These are phyloP conservation scores for Penicillium cataractarum DNA, from an alignment of 495 filamentous ascomycete genomes.

Conservation along the genomic window DNA sequence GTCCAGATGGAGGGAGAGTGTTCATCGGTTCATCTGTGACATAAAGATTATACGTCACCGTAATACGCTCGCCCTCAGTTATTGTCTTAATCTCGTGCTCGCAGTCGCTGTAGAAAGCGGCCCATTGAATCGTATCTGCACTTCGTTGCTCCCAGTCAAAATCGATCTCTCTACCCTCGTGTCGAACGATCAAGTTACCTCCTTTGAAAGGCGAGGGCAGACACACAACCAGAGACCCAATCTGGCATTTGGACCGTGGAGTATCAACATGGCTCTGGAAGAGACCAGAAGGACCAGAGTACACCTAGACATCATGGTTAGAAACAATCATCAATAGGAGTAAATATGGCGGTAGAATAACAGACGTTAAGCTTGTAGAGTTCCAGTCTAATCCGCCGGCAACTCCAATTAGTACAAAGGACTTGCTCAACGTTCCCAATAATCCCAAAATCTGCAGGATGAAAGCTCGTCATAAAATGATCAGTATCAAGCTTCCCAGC, in stretches of 20 bases:
- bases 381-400: constrained; percentile 43
- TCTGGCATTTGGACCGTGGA: constrained; percentile 48
- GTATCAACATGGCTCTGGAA: constrained; percentile 62
- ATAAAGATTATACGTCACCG: constrained; percentile 63
- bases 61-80: constrained; percentile 55
- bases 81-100: constrained; percentile 61
- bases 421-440: constrained; percentile 50
- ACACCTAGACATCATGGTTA: constrained; percentile 32
- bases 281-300: constrained; percentile 53
- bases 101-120: constrained; percentile 65
- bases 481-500: constrained; percentile 51
- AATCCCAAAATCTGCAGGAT: constrained; percentile 56
- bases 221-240: constrained; percentile 60
- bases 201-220: constrained; percentile 52
- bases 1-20: background rate
- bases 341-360: background rate
- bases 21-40: constrained; percentile 18
- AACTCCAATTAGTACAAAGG: constrained; percentile 8
- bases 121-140: constrained; percentile 52
- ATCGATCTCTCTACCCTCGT: constrained; percentile 29
- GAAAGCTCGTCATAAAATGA: constrained; percentile 52
- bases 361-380: constrained; percentile 61
- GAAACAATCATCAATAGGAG: background rate
- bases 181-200: constrained; percentile 27
- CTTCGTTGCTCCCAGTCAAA: constrained; percentile 48